Conservation (phyloP, 2,329 filamentous ascomycete species). For the Westerdykella aurantiaca region DNA sequence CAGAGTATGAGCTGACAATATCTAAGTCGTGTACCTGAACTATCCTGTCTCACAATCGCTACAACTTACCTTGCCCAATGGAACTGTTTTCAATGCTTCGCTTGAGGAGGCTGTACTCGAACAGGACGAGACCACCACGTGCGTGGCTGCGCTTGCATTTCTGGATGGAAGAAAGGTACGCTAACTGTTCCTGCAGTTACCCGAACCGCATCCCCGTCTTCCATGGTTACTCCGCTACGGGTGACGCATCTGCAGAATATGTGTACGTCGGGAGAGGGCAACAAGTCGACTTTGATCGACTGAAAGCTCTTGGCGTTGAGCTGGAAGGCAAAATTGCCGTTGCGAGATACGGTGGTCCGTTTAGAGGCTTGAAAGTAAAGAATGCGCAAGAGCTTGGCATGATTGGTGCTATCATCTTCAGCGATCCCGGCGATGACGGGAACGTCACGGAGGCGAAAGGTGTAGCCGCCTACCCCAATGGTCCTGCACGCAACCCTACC, state of each 20-base stretch:
- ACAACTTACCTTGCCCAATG: conserved; percentile 29
- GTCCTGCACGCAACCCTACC: conserved; percentile 43
- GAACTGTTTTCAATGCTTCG: conserved; percentile 25
- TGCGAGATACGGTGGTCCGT: conserved; percentile 43
- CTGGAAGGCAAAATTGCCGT: conserved; percentile 46
- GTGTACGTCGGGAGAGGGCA: conserved; percentile 43
- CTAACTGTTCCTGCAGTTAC: conserved; percentile 18
- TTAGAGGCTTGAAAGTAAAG: conserved; percentile 46
- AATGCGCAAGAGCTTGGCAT: conserved; percentile 43
- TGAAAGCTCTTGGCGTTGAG: conserved; percentile 37
- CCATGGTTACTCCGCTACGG: conserved; percentile 45
- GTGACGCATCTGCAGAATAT: conserved; percentile 44
- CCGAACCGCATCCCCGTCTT: conserved; percentile 42
- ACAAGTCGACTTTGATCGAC: conserved; percentile 43
- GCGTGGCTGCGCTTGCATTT: background rate
- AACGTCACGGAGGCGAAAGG: conserved; percentile 45
- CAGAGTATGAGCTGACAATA: background rate
- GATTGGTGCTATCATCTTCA: conserved; percentile 43
- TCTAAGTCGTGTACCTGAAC: conserved; percentile 32
- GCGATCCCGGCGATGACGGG: conserved; percentile 44
- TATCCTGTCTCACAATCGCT: conserved; percentile 35
- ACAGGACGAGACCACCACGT: conserved; percentile 27
- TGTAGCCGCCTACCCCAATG: conserved; percentile 38
- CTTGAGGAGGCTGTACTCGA: conserved; percentile 31
- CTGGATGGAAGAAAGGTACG: background rate